Percentiles rank a stretch among this genome's conserved stretches.
These are phyloP conservation scores for Stagonosporopsis cucurbitacearum DNA, from an alignment of 2,329 filamentous ascomycete genomes.

Conservation along the genomic window DNA sequence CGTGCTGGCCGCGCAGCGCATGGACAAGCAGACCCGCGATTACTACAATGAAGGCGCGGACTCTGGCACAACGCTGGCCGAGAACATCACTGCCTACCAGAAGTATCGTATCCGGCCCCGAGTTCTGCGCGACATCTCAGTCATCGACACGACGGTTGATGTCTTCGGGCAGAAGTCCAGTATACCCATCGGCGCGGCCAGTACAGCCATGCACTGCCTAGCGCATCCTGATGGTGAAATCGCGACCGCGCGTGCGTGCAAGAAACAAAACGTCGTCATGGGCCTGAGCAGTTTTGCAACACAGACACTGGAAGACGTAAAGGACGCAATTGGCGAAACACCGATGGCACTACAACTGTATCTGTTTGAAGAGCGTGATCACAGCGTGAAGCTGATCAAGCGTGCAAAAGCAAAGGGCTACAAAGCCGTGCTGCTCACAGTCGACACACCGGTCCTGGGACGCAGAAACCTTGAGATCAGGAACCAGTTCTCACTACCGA, in stretches of 20 bases:
- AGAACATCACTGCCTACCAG: slow-evolving; percentile 38
- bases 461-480: slow-evolving; percentile 33
- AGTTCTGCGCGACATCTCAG: slow-evolving; percentile 50
- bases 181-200: slow-evolving; percentile 52
- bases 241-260: slow-evolving; percentile 51
- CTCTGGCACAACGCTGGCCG: slow-evolving; percentile 29
- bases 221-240: slow-evolving; percentile 54
- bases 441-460: slow-evolving; percentile 35
- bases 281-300: slow-evolving; percentile 50
- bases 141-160: slow-evolving; percentile 46
- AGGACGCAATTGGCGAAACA: slow-evolving; percentile 52
- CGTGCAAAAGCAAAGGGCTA: slow-evolving; percentile 35
- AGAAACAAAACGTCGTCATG: slow-evolving; percentile 46
- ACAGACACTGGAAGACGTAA: slow-evolving; percentile 52
- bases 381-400: slow-evolving; percentile 30
- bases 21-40: slow-evolving; percentile 42
- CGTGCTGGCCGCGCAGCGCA: slow-evolving; percentile 33
- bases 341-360: slow-evolving; percentile 51
- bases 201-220: slow-evolving; percentile 53
- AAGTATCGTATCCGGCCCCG: slow-evolving; percentile 43
- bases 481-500: slow-evolving; percentile 35
- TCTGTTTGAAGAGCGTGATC: slow-evolving; percentile 47
- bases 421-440: slow-evolving; percentile 35
- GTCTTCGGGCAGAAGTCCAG: slow-evolving; percentile 29
- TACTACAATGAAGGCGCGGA: slow-evolving; percentile 40